Percentiles rank a stretch among this genome's conserved stretches.
These are phyloP conservation scores for Leccinum boreale DNA, from an alignment of 768 basidiomycete genomes.

Conservation along the genomic window DNA sequence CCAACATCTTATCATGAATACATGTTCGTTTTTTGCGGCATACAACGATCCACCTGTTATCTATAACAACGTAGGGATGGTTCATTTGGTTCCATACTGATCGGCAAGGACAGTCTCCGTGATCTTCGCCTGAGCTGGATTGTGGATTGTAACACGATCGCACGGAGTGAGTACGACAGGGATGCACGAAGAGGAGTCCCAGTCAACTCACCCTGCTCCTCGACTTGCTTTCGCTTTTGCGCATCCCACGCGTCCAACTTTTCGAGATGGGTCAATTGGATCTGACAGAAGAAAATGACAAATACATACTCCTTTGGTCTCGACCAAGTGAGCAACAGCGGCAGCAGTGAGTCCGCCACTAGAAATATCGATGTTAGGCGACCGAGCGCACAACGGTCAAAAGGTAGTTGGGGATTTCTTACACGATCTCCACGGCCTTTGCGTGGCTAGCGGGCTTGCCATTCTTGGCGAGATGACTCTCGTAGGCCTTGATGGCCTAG, in stretches of 20 bases:
- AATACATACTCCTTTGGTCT: constrained; percentile 22
- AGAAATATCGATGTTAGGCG: neutral
- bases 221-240: neutral
- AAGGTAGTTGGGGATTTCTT: neutral
- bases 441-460: constrained; percentile 22
- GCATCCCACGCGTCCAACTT: constrained; percentile 6
- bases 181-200: neutral
- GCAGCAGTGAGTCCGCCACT: constrained; percentile 13
- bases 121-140: neutral
- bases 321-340: constrained; percentile 2
- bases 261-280: neutral
- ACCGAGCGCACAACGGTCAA: neutral
- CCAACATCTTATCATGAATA: neutral
- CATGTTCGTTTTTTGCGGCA: neutral
- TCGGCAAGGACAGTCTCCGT: neutral
- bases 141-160: neutral
- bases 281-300: neutral
- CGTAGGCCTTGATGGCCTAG: constrained; percentile 19
- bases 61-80: neutral
- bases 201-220: neutral
- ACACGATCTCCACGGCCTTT: constrained; percentile 21
- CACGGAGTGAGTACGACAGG: neutral
- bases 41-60: neutral
- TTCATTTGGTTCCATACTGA: neutral
- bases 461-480: constrained; percentile 8